phyloP scores from a whole-genome alignment of 805 yeast species.

The Torulaspora maleeae region DNA sequence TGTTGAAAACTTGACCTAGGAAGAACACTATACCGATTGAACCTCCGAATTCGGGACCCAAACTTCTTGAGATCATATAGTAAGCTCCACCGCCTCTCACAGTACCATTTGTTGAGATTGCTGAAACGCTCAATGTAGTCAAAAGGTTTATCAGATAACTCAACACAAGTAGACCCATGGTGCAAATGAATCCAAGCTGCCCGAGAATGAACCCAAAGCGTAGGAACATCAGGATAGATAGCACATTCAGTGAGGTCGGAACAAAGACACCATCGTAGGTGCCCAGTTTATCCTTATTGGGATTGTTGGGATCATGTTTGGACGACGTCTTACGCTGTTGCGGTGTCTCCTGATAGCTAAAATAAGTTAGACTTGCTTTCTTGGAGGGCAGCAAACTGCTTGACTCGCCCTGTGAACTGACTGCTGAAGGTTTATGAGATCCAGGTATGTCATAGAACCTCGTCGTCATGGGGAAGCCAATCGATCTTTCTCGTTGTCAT shows the following conservation, averaged over 20 bases:
- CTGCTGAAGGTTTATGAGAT: slow-evolving; percentile 28
- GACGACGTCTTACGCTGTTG: slow-evolving; percentile 25
- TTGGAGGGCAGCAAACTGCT: slow-evolving; percentile 25
- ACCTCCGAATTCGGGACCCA: slow-evolving; percentile 98
- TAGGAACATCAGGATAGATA: slow-evolving; percentile 90
- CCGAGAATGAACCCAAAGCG: slow-evolving; percentile 95
- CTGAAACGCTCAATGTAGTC: slow-evolving; percentile 86
- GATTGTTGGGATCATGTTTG: slow-evolving; percentile 32
- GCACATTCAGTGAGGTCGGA: slow-evolving; percentile 88
- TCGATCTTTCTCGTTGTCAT: not conserved
- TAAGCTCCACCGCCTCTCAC: slow-evolving; percentile 98
- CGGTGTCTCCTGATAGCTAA: slow-evolving; percentile 30
- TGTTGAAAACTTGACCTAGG: slow-evolving; percentile 87
- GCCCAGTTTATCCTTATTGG: slow-evolving; percentile 51
- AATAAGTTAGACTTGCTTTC: slow-evolving; percentile 28
- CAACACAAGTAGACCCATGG: slow-evolving; percentile 58
- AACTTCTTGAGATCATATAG: slow-evolving; percentile 89
- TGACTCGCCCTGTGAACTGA: slow-evolving; percentile 16
- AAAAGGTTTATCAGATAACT: slow-evolving; percentile 78
- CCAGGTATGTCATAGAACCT: slow-evolving; percentile 37
- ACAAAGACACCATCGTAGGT: slow-evolving; percentile 88
- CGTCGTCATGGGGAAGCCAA: slow-evolving; percentile 18
- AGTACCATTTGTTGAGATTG: slow-evolving; percentile 95
- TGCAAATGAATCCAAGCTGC: slow-evolving; percentile 84
- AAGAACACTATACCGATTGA: slow-evolving; percentile 93